Evolutionary conservation across 73 alveolate species (phyloP).

Genomic region (Diophrys appendiculata): DNA sequence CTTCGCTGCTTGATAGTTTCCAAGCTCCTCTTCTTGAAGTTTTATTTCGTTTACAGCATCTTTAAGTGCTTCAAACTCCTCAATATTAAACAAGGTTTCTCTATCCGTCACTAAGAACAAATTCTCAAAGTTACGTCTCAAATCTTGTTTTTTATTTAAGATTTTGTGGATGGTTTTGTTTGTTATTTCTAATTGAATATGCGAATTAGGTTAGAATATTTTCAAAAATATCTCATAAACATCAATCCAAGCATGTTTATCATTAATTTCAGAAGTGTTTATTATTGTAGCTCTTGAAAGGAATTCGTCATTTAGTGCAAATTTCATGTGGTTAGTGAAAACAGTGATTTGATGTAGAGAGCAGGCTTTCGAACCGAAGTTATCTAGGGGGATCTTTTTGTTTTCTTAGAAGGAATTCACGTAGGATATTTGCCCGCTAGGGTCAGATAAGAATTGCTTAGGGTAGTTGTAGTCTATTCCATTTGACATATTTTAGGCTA

Average conservation of each 20-base stretch:
- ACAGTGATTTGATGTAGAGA: conserved; percentile 22
- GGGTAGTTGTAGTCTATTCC: conserved; percentile 41
- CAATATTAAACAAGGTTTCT: conserved; percentile 24
- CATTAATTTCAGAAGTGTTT: not conserved
- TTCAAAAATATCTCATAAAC: conserved; percentile 50
- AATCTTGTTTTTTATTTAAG: not conserved
- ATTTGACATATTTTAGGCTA: conserved; percentile 21
- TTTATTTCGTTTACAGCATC: conserved; percentile 43
- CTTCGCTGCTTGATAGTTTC: not conserved
- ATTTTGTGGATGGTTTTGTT: no score
- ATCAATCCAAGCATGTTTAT: conserved; percentile 47
- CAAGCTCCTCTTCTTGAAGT: conserved; percentile 16
- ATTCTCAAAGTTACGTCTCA: conserved; percentile 40
- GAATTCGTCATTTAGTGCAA: conserved; percentile 31
- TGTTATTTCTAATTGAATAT: not conserved
- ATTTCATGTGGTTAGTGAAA: conserved; percentile 37
- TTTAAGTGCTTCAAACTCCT: conserved; percentile 36
- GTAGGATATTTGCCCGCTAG: not conserved
- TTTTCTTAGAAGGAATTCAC: conserved; percentile 11
- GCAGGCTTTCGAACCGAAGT: conserved; percentile 10
- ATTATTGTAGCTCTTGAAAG: conserved; percentile 26
- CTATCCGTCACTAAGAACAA: conserved; percentile 46
- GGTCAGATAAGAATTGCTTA: not conserved
- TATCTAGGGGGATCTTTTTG: conserved; percentile 13
- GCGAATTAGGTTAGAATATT: conserved; percentile 45